Conservation (phyloP, 441 rosid species). For the Brassica hybrid region DNA sequence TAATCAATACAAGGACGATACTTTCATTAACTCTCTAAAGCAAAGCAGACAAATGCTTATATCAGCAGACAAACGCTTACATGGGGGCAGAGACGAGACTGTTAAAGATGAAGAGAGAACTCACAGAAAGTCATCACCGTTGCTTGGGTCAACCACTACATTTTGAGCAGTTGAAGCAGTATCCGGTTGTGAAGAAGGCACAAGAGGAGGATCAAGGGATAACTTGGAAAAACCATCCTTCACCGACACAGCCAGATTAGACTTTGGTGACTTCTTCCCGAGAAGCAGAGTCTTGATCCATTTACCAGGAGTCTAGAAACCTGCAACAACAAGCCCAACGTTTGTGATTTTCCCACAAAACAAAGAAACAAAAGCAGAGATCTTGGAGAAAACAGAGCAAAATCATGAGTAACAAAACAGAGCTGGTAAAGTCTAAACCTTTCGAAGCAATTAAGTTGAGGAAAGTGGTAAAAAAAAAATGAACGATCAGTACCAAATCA, state of each 20-base stretch:
- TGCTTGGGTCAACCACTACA: slow-evolving; percentile 29
- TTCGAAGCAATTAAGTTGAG: slow-evolving; percentile 8
- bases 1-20: no score
- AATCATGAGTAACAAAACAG: not conserved
- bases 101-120: no score
- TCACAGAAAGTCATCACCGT: slow-evolving; percentile 35
- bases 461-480: not conserved
- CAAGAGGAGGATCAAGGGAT: slow-evolving; percentile 51
- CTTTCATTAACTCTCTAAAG: no score
- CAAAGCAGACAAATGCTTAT: no score
- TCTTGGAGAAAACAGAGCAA: slow-evolving; percentile 24
- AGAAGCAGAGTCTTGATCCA: slow-evolving; percentile 82
- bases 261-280: slow-evolving; percentile 71
- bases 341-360: slow-evolving; percentile 5
- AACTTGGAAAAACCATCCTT: slow-evolving; percentile 43
- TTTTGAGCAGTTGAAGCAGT: slow-evolving; percentile 38
- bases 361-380: slow-evolving; percentile 24
- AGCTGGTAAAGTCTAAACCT: slow-evolving; percentile 2
- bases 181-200: slow-evolving; percentile 40
- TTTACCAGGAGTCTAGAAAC: slow-evolving; percentile 57
- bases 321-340: slow-evolving; percentile 7
- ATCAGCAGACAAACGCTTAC: no score
- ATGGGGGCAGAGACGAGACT: no score
- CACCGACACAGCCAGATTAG: slow-evolving; percentile 46
- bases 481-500: slow-evolving; percentile 24